A percentile compares a stretch with the other conserved stretches of the same genome.
phyloP scores from a whole-genome alignment of 345 rosid genomes.

The Gossypium raimondii region DNA sequence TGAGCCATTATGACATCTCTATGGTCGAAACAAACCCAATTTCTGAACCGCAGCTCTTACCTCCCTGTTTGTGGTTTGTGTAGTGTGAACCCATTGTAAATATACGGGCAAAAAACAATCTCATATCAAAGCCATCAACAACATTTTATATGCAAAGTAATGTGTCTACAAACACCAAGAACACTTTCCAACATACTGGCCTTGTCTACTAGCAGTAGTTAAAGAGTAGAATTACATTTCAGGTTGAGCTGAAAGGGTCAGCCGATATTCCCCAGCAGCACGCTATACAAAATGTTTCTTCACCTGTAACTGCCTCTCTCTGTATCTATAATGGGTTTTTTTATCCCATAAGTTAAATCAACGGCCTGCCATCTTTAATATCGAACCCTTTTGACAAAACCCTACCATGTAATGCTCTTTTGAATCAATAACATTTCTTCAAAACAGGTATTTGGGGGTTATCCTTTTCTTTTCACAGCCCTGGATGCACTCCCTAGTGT shows the following conservation, averaged over 20 bases:
- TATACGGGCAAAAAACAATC: too few relatives aligned
- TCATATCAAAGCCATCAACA: slow-evolving; percentile 4
- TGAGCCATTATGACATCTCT: neutral
- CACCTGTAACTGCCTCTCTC: slow-evolving; percentile 16
- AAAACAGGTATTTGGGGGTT: slow-evolving; percentile 46
- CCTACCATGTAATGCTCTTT: slow-evolving; percentile 46
- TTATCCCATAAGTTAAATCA: slow-evolving; percentile 9
- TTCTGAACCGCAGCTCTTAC: neutral
- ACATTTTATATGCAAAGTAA: too few relatives aligned
- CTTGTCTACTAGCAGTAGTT: neutral
- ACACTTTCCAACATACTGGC: too few relatives aligned
- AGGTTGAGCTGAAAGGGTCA: slow-evolving; percentile 46
- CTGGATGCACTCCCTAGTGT: slow-evolving; percentile 34
- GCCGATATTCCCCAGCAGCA: slow-evolving; percentile 21
- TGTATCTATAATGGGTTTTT: slow-evolving; percentile 13
- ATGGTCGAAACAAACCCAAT: neutral
- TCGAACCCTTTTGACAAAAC: slow-evolving; percentile 41
- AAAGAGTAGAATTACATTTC: slow-evolving; percentile 41
- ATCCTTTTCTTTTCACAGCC: slow-evolving; percentile 47
- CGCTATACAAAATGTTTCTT: slow-evolving; percentile 27
- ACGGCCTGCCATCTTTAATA: slow-evolving; percentile 3
- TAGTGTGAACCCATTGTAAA: too few relatives aligned
- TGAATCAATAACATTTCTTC: slow-evolving; percentile 21
- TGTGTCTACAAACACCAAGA: too few relatives aligned
- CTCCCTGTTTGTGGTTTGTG: too few relatives aligned